Evolutionary conservation across 2,329 filamentous ascomycete genomes (phyloP).

Genomic region (Colletotrichum chrysophilum): DNA sequence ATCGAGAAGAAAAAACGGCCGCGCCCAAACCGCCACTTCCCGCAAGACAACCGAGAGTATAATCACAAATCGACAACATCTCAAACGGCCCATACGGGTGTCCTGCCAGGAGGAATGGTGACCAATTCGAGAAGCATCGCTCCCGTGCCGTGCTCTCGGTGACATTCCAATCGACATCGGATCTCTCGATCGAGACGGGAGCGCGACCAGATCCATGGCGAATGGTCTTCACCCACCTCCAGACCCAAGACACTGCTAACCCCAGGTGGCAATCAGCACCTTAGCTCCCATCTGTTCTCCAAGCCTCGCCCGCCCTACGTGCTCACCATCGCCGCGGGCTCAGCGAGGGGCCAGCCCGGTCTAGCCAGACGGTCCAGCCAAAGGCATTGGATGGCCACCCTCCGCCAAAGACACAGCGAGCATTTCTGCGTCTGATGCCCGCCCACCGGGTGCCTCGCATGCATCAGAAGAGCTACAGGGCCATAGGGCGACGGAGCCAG

Average conservation of each 20-base stretch:
- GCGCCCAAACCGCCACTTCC: neutral
- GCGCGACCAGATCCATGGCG: neutral
- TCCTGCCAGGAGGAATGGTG: neutral
- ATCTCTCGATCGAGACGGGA: neutral
- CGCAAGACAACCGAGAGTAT: neutral
- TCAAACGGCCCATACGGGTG: neutral
- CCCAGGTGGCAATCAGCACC: neutral
- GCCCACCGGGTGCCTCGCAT: neutral
- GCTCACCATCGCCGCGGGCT: neutral
- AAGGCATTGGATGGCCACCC: neutral
- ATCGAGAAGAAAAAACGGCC: neutral
- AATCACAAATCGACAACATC: neutral
- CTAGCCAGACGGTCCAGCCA: neutral
- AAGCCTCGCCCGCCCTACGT: slow-evolving; percentile 2
- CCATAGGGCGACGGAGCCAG: neutral
- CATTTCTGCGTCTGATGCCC: neutral
- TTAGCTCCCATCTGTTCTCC: neutral
- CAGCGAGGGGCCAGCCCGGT: neutral
- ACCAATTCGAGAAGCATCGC: neutral
- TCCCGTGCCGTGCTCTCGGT: neutral
- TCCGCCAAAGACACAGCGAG: neutral
- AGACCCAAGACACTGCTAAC: neutral
- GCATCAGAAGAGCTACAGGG: neutral
- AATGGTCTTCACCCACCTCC: neutral
- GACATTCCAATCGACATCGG: neutral